Conservation (phyloP, 306 rosid species). For the Prinsepia uniflora region DNA sequence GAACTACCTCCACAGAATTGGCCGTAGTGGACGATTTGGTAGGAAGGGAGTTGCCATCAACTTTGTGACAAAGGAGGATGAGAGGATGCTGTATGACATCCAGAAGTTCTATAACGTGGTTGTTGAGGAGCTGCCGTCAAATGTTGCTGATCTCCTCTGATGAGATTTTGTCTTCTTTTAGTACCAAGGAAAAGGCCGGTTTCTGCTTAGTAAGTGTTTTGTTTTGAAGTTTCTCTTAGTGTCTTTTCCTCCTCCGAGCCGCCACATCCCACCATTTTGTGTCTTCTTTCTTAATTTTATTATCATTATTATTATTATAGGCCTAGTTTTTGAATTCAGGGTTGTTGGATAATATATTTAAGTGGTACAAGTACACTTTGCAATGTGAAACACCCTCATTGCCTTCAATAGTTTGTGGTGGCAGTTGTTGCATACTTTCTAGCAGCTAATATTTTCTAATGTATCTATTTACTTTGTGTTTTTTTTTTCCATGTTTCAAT, state of each 20-base stretch:
- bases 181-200: constrained; percentile 17
- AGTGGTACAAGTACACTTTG: constrained; percentile 23
- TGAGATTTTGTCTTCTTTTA: constrained; percentile 38
- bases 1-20: constrained; percentile 82
- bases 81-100: constrained; percentile 64
- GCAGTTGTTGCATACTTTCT: constrained; percentile 24
- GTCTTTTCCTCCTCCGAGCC: background rate
- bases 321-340: constrained; percentile 32
- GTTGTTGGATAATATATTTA: constrained; percentile 26
- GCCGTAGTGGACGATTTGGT: constrained; percentile 84
- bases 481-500: background rate
- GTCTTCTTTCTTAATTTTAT: constrained; percentile 20
- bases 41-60: constrained; percentile 87
- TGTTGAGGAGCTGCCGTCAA: constrained; percentile 75
- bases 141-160: constrained; percentile 79
- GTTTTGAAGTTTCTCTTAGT: constrained; percentile 21
- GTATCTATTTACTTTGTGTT: background rate
- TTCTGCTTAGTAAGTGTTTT: constrained; percentile 28
- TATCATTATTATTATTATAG: constrained; percentile 11
- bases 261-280: background rate
- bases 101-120: constrained; percentile 72
- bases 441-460: constrained; percentile 17
- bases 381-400: constrained; percentile 32
- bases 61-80: constrained; percentile 61
- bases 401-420: constrained; percentile 25